Percentiles rank a stretch among this genome's conserved stretches.
phyloP scores from a whole-genome alignment of 352 stramenopile species.

The Pythium aquatile region DNA sequence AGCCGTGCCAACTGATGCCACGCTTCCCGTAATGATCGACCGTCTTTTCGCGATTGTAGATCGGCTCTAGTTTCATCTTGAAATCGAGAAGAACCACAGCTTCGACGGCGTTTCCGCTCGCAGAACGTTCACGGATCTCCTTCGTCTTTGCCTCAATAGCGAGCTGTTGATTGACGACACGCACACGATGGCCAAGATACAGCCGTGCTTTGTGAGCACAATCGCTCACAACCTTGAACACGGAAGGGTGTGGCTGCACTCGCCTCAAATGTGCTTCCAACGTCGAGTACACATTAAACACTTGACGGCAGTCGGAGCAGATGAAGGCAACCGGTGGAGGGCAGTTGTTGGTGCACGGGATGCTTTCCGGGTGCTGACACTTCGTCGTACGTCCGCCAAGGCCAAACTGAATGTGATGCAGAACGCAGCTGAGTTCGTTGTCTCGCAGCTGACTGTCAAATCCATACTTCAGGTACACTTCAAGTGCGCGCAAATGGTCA shows the following conservation, averaged over 20 bases:
- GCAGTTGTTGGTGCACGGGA: too few relatives aligned
- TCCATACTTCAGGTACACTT: neutral
- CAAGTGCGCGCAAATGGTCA: neutral
- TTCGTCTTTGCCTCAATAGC: neutral
- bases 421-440: neutral
- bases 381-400: neutral
- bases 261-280: neutral
- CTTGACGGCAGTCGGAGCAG: neutral
- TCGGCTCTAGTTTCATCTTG: constrained; percentile 37
- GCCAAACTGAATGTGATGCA: neutral
- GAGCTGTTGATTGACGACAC: constrained; percentile 26
- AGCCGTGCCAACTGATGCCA: constrained; percentile 32
- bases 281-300: neutral
- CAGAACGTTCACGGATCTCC: neutral
- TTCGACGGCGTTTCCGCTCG: constrained; percentile 11
- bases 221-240: constrained; percentile 9
- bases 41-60: constrained; percentile 36
- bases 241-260: neutral
- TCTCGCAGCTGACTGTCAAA: neutral
- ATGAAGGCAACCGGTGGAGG: neutral
- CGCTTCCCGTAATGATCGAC: constrained; percentile 35
- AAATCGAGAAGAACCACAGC: constrained; percentile 34
- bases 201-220: constrained; percentile 12
- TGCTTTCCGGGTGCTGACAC: too few relatives aligned
- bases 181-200: constrained; percentile 23